A percentile compares a stretch with the other conserved stretches of the same genome.
These are phyloP conservation scores for Arctostaphylos glauca DNA, from an alignment of 148 eudicot species.

Conservation along the genomic window DNA sequence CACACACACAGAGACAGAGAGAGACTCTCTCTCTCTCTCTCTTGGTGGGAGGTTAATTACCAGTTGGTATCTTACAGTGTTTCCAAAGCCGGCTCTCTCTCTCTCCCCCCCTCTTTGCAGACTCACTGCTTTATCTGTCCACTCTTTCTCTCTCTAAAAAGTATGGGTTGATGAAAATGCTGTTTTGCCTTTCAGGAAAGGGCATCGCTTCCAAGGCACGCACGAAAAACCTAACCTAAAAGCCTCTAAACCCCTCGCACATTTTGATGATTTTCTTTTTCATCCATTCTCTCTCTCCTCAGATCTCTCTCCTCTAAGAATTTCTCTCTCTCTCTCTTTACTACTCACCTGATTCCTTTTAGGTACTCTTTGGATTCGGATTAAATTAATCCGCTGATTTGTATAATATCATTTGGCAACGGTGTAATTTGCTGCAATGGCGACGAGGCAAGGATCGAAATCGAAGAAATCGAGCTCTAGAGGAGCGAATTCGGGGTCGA, in stretches of 20 bases:
- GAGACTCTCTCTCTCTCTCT: no score
- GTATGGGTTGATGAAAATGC: constrained; percentile 13
- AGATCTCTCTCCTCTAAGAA: constrained; percentile 12
- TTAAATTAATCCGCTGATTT: not conserved
- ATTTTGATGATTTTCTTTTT: constrained; percentile 22
- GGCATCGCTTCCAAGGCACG: constrained; percentile 71
- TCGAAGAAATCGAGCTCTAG: constrained; percentile 38
- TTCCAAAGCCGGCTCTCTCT: not conserved
- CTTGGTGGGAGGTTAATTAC: no score
- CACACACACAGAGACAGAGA: no score
- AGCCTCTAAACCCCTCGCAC: not conserved
- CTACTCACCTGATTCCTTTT: constrained; percentile 8
- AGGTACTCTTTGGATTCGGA: not conserved
- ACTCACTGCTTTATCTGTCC: not conserved
- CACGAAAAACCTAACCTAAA: constrained; percentile 19
- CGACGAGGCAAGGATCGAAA: constrained; percentile 51
- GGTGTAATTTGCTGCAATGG: constrained; percentile 36
- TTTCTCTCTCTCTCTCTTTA: constrained; percentile 11
- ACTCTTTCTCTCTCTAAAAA: not conserved
- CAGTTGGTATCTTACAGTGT: no score
- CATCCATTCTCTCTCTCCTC: constrained; percentile 16
- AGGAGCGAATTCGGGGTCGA: constrained; percentile 52
- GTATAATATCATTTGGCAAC: not conserved
- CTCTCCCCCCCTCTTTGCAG: not conserved
- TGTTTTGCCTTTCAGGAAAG: constrained; percentile 18